Conservation (phyloP, 176 grass and related monocot genomes). For the Canna indica region DNA sequence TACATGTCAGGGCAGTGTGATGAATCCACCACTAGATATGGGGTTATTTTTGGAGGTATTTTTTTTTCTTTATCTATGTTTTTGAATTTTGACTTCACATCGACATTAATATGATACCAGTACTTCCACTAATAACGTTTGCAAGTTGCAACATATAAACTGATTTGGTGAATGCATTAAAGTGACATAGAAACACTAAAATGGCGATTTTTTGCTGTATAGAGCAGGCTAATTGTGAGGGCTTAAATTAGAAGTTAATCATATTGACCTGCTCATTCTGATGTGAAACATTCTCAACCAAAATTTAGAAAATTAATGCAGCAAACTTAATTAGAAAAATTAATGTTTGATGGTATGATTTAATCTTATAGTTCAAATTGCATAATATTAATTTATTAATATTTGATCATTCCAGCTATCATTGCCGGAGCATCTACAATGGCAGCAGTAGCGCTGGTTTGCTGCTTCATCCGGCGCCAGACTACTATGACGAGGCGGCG, state of each 20-base stretch:
- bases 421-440: slow-evolving; percentile 1
- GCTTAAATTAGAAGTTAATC: too few species aligned
- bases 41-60: slow-evolving; percentile 17
- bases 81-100: neutral
- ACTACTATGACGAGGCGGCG: neutral
- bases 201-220: too few species aligned
- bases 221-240: too few species aligned
- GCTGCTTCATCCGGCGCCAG: slow-evolving; percentile 4
- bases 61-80: neutral
- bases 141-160: neutral
- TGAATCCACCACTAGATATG: neutral
- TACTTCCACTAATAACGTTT: too few species aligned
- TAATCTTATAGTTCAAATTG: too few species aligned
- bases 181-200: neutral
- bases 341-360: too few species aligned
- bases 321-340: too few species aligned
- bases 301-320: too few species aligned
- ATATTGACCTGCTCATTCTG: too few species aligned
- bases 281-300: too few species aligned
- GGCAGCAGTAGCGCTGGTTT: neutral
- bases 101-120: neutral
- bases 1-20: slow-evolving; percentile 4
- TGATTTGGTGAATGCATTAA: neutral
- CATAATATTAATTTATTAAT: too few species aligned
- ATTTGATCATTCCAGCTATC: slow-evolving; percentile 4